phyloP scores from a whole-genome alignment of 345 rosid genomes.

The Camelina hispida region DNA sequence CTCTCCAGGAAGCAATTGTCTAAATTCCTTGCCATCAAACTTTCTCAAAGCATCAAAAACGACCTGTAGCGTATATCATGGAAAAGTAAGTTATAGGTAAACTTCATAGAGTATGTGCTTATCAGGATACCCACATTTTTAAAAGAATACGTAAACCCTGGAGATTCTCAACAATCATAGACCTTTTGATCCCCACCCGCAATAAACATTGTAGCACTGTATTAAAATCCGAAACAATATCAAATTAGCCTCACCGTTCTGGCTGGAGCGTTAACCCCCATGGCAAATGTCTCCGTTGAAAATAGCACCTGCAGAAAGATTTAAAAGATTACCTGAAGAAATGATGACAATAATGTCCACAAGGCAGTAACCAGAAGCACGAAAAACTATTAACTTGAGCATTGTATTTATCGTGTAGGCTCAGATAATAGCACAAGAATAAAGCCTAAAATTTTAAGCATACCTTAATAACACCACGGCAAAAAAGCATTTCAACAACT shows the following conservation, averaged over 20 bases:
- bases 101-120: constrained; percentile 8
- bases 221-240: constrained; percentile 18
- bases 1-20: constrained; percentile 91
- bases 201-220: neutral
- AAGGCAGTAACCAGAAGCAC: constrained; percentile 21
- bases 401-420: constrained; percentile 1
- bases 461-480: constrained; percentile 98
- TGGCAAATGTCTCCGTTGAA: constrained; percentile 98
- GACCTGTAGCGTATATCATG: constrained; percentile 57
- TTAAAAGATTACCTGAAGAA: constrained; percentile 18
- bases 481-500: constrained; percentile 98
- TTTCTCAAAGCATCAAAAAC: constrained; percentile 92
- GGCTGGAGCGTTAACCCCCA: constrained; percentile 99
- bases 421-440: constrained; percentile 3
- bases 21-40: constrained; percentile 93
- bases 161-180: too few relatives aligned
- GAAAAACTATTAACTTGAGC: neutral
- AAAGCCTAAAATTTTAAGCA: constrained; percentile 1
- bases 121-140: constrained; percentile 4
- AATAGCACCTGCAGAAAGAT: constrained; percentile 72
- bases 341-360: neutral
- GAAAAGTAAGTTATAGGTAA: constrained; percentile 33
- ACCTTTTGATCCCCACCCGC: too few relatives aligned
- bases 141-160: too few relatives aligned
- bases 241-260: constrained; percentile 72